Evolutionary conservation across 2,329 filamentous ascomycete species (phyloP).

Genomic region (Aureobasidium subglaciale): DNA sequence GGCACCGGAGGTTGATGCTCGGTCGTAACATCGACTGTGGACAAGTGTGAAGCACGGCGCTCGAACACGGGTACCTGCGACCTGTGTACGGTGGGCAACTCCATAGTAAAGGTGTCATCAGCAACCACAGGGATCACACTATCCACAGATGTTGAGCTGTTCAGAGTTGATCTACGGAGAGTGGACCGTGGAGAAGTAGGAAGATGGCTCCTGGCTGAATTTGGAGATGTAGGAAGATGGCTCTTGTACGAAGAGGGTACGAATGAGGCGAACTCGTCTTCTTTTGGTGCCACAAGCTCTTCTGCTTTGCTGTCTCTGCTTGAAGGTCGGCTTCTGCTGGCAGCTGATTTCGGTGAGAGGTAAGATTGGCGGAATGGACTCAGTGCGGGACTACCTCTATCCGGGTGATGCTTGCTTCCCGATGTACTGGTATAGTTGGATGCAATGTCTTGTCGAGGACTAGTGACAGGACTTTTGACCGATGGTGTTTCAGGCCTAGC

Average conservation of each 20-base stretch:
- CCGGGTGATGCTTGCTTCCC: slow-evolving; percentile 14
- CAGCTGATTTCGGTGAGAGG: slow-evolving; percentile 12
- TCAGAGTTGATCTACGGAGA: slow-evolving; percentile 29
- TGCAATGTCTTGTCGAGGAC: slow-evolving; percentile 31
- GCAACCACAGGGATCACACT: slow-evolving; percentile 29
- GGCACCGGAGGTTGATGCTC: background rate
- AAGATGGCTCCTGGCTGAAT: slow-evolving; percentile 24
- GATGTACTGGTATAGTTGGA: slow-evolving; percentile 19
- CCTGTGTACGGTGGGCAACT: slow-evolving; percentile 36
- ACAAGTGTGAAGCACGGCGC: slow-evolving; percentile 3
- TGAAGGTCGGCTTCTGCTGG: slow-evolving; percentile 22
- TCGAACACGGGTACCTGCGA: slow-evolving; percentile 21
- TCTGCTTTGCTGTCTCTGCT: slow-evolving; percentile 27
- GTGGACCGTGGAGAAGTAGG: slow-evolving; percentile 19
- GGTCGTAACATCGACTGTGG: background rate
- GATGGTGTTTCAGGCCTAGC: slow-evolving; percentile 40
- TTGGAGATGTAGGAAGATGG: slow-evolving; percentile 20
- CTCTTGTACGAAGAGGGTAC: slow-evolving; percentile 32
- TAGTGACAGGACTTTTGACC: slow-evolving; percentile 38
- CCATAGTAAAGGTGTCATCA: slow-evolving; percentile 46
- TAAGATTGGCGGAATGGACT: slow-evolving; percentile 16
- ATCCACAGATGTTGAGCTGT: slow-evolving; percentile 35
- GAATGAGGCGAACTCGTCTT: slow-evolving; percentile 43
- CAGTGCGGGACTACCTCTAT: slow-evolving; percentile 15
- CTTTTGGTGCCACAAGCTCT: slow-evolving; percentile 22